Evolutionary conservation across 2,329 filamentous ascomycete genomes (phyloP), one percentile per base, ranked within the genome.

Genomic region (Leptographium radiaticola): DNA sequence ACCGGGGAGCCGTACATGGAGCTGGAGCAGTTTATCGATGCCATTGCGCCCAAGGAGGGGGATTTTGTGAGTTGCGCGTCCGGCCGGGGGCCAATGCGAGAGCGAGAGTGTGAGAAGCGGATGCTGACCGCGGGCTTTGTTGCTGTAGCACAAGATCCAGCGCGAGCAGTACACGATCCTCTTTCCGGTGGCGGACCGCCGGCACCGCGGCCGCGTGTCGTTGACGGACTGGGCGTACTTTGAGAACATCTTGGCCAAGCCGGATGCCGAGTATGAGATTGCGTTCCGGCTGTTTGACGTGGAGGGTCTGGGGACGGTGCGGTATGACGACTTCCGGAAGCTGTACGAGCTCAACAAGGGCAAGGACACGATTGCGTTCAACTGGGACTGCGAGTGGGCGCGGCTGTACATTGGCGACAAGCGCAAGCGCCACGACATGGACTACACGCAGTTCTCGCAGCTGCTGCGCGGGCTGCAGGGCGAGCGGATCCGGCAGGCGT

Each of bases 251-350:
- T 83, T 98, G 56, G 77, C 79, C 61, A 97, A 96, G 72, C 87
- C 93, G 58, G 93, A 97, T 66, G 93, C 93, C 68, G 93, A 98
- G 73, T 98, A 98, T 72, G 90, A 97, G 70, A 95, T 98, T 63
- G 91, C 93, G 16, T 98, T 97, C 73, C 87, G 93, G 63, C 79
- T 98, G 53, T 98, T 98, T 70, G 91, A 97, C 66, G 78, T 88
- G 62, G 83, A 91, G 51, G 81, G 87, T 57, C 86, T 82, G 20
- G 93, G 93, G 57, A 79, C 79, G 49, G 89, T 98, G 64, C 91
- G 90, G 67, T 95, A 91, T 65, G 86, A 95, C 42, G 82, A 89
- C 63, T 90, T 98, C 71, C 83, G 88, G 65, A 78, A 81, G 56
- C 74, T 91, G 55, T 96, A 94, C 71, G 86, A 91, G 70, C 75